These are phyloP conservation scores for Prunus mira DNA, from an alignment of 306 rosid genomes.

Conservation along the genomic window DNA sequence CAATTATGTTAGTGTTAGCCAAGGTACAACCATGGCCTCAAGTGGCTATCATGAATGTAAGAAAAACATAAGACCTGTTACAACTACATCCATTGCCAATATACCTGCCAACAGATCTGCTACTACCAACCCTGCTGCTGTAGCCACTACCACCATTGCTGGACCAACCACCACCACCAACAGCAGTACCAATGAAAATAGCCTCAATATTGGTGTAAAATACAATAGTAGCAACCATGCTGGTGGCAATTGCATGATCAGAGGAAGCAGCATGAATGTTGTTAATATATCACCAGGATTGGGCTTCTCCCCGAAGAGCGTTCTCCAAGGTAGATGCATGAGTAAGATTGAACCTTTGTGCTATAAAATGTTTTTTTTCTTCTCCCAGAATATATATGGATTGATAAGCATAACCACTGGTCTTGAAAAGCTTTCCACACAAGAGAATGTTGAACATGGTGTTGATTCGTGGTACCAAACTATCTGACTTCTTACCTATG, in stretches of 20 bases:
- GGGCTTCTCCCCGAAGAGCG: constrained; percentile 75
- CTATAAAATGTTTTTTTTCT: neutral
- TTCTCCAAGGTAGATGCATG: constrained; percentile 56
- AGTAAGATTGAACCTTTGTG: constrained; percentile 3
- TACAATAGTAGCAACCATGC: constrained; percentile 24
- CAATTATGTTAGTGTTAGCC: constrained; percentile 11
- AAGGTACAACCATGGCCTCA: constrained; percentile 11
- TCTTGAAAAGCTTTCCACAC: neutral
- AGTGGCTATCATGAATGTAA: constrained; percentile 24
- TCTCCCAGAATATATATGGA: neutral
- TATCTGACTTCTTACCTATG: neutral
- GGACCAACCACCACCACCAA: constrained; percentile 15
- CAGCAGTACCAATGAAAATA: constrained; percentile 6
- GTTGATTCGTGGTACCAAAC: neutral
- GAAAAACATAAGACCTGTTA: constrained; percentile 9
- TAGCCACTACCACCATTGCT: constrained; percentile 6
- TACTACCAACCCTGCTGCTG: neutral
- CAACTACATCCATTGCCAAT: constrained; percentile 14
- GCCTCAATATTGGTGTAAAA: constrained; percentile 12
- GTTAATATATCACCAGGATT: constrained; percentile 32
- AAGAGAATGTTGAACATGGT: neutral
- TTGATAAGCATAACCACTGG: neutral
- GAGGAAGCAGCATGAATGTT: constrained; percentile 22
- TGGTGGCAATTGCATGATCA: constrained; percentile 12
- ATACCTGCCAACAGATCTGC: neutral